phyloP scores from a whole-genome alignment of 768 basidiomycete genomes.

The Psilocybe cubensis region DNA sequence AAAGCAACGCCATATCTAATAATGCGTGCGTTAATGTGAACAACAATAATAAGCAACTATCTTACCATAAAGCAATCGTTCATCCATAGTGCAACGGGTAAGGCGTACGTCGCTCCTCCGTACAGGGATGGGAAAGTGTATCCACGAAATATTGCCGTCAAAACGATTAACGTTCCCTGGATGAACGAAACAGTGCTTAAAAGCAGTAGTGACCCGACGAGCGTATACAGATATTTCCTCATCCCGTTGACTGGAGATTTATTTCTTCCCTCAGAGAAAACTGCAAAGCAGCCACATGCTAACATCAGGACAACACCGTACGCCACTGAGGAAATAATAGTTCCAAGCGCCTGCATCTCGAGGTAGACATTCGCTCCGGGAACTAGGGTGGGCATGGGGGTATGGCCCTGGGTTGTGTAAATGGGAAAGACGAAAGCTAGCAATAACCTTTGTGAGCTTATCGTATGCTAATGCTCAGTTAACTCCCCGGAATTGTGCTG shows the following conservation, averaged over 20 bases:
- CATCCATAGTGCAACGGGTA: slow-evolving; percentile 19
- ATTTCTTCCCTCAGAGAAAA: neutral
- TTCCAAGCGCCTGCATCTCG: slow-evolving; percentile 16
- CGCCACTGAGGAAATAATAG: slow-evolving; percentile 13
- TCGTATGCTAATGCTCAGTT: too few relatives aligned
- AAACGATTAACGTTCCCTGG: slow-evolving; percentile 1
- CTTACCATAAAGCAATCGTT: slow-evolving; percentile 22
- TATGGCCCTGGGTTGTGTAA: neutral
- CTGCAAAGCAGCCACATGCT: slow-evolving; percentile 4
- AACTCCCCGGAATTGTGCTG: too few relatives aligned
- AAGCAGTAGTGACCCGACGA: slow-evolving; percentile 10
- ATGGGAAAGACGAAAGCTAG: neutral
- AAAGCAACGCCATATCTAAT: slow-evolving; percentile 19
- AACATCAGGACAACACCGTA: slow-evolving; percentile 15
- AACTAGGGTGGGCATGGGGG: neutral
- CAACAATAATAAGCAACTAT: neutral
- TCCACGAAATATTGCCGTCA: slow-evolving; percentile 5
- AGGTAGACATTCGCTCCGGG: neutral
- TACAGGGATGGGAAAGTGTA: slow-evolving; percentile 2
- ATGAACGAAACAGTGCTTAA: slow-evolving; percentile 15
- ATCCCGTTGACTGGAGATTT: neutral
- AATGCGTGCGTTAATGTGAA: neutral
- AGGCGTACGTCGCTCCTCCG: slow-evolving; percentile 8
- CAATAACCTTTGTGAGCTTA: neutral
- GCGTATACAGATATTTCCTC: slow-evolving; percentile 7